Percentiles rank a stretch among this genome's conserved stretches.
Evolutionary conservation across 345 rosid species (phyloP).

Genomic region (Lepidium aucheri): DNA sequence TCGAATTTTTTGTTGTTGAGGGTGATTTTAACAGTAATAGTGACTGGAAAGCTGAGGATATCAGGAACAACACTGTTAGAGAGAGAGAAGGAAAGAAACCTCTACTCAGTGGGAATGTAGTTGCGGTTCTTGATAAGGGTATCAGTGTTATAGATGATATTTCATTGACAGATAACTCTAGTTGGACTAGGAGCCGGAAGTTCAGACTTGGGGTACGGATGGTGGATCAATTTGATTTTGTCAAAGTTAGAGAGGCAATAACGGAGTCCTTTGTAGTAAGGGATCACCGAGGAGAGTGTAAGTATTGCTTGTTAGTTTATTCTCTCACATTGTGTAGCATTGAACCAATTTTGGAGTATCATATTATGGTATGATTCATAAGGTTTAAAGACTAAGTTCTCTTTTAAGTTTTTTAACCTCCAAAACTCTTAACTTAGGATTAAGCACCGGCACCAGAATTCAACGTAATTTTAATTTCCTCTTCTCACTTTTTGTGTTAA

Average conservation of each 20-base stretch:
- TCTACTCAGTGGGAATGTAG: slow-evolving; percentile 72
- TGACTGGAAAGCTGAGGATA: slow-evolving; percentile 70
- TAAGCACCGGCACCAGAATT: too few species aligned
- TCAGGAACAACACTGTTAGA: slow-evolving; percentile 78
- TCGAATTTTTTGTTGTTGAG: slow-evolving; percentile 86
- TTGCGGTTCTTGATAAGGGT: slow-evolving; percentile 65
- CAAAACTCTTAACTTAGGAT: too few species aligned
- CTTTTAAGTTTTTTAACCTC: too few species aligned
- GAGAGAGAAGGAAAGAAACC: slow-evolving; percentile 97
- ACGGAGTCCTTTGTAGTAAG: slow-evolving; percentile 91
- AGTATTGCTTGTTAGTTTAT: slow-evolving; percentile 29
- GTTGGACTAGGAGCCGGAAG: slow-evolving; percentile 99
- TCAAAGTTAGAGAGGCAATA: slow-evolving; percentile 60
- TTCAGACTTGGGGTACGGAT: slow-evolving; percentile 85
- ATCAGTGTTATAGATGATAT: slow-evolving; percentile 56
- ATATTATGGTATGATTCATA: neutral
- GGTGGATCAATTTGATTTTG: slow-evolving; percentile 56
- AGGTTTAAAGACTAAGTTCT: neutral
- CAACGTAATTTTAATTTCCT: neutral
- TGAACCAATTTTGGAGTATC: neutral
- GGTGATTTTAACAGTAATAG: slow-evolving; percentile 84
- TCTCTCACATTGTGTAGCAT: neutral
- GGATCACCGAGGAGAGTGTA: slow-evolving; percentile 99
- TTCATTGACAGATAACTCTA: slow-evolving; percentile 95
- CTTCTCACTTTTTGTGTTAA: neutral